Percentiles rank a stretch among this genome's conserved stretches.
Evolutionary conservation across 2,329 filamentous ascomycete species (phyloP).

Genomic region (Huntiella decipiens): DNA sequence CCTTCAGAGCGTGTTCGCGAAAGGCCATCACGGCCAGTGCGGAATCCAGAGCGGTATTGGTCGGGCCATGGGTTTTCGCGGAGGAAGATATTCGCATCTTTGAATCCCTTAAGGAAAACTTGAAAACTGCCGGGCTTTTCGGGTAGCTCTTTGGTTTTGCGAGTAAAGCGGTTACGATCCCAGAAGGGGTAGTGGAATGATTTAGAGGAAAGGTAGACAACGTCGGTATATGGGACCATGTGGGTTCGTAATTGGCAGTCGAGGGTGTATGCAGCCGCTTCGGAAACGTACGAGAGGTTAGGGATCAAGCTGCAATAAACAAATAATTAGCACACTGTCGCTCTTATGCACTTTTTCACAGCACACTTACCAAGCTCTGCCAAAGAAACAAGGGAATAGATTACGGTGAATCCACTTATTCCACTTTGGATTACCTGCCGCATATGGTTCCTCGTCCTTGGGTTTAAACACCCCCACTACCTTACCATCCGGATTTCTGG

Average conservation of each 20-base stretch:
- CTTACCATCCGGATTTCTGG: constrained; percentile 74
- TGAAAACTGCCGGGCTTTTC: constrained; percentile 92
- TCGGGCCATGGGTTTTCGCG: constrained; percentile 95
- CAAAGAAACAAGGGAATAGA: constrained; percentile 92
- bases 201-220: constrained; percentile 84
- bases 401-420: constrained; percentile 99
- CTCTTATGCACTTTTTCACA: constrained; percentile 1
- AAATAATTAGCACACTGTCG: neutral
- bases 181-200: constrained; percentile 98
- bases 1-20: constrained; percentile 43
- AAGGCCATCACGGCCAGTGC: constrained; percentile 36
- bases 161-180: constrained; percentile 75
- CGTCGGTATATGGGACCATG: constrained; percentile 89
- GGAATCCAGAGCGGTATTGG: constrained; percentile 54
- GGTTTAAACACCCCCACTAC: constrained; percentile 97
- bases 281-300: constrained; percentile 92
- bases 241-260: constrained; percentile 79
- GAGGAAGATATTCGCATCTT: constrained; percentile 89
- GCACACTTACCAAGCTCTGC: constrained; percentile 55
- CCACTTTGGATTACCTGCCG: constrained; percentile 94
- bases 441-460: constrained; percentile 96
- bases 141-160: constrained; percentile 71
- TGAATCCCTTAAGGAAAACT: constrained; percentile 90
- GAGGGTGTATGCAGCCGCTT: constrained; percentile 89
- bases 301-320: constrained; percentile 53